A percentile compares a stretch with the other conserved stretches of the same genome.
Conservation (phyloP, 2,329 filamentous ascomycete genomes). For the Xylariaceae sp. region DNA sequence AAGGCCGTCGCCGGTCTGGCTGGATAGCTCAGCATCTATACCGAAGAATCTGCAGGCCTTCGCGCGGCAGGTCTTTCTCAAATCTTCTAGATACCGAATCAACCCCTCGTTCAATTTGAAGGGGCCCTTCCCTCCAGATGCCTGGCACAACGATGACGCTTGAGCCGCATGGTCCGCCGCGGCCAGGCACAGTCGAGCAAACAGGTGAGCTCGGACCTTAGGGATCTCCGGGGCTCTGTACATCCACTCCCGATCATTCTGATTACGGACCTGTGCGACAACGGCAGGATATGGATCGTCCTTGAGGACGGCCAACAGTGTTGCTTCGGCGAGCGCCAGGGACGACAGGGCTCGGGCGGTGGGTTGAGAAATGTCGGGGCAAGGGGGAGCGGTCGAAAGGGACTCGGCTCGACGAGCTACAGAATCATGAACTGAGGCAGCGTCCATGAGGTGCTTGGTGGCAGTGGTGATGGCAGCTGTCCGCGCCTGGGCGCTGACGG, state of each 20-base stretch:
- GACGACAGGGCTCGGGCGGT: constrained; percentile 50
- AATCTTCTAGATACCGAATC: constrained; percentile 65
- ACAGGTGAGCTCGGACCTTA: constrained; percentile 81
- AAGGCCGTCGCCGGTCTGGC: constrained; percentile 75
- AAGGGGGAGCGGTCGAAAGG: constrained; percentile 33
- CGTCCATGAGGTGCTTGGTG: constrained; percentile 69
- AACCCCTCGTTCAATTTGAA: constrained; percentile 58
- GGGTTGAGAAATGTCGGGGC: constrained; percentile 45
- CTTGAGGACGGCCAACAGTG: constrained; percentile 81
- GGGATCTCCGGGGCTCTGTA: constrained; percentile 82
- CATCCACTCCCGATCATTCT: constrained; percentile 91
- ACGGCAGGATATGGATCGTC: constrained; percentile 87
- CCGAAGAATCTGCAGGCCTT: constrained; percentile 87
- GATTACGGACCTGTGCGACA: constrained; percentile 74
- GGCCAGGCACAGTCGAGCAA: constrained; percentile 79
- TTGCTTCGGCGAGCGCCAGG: constrained; percentile 79
- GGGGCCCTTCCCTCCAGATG: constrained; percentile 26
- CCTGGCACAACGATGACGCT: constrained; percentile 47
- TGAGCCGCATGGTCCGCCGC: constrained; percentile 80
- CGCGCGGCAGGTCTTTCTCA: constrained; percentile 67
- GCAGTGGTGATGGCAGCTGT: constrained; percentile 63
- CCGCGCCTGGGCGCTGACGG: constrained; percentile 57
- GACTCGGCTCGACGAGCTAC: constrained; percentile 51
- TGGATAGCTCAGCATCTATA: constrained; percentile 77
- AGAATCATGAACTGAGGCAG: constrained; percentile 70